A percentile compares a stretch with the other conserved stretches of the same genome.
These are phyloP conservation scores for Puccinia hordei DNA, from an alignment of 1,284 basidiomycete genomes.

Conservation along the genomic window DNA sequence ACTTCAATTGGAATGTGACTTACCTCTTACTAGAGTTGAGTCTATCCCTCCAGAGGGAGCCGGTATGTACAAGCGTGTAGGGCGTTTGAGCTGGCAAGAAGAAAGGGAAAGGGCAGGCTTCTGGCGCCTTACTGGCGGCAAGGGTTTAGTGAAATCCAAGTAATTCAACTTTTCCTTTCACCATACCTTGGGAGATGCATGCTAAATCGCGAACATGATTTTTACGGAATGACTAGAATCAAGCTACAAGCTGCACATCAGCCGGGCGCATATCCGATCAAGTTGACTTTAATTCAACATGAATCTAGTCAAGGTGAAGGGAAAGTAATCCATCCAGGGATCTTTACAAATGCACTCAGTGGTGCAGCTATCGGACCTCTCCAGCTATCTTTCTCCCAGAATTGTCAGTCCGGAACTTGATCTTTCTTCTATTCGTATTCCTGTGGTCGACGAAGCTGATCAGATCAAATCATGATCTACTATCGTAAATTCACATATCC, in stretches of 20 bases:
- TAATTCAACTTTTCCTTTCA: slow-evolving; percentile 7
- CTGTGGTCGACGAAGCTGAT: background rate
- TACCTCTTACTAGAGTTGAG: slow-evolving; percentile 21
- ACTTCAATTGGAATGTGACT: slow-evolving; percentile 38
- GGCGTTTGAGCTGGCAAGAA: slow-evolving; percentile 34
- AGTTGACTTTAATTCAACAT: slow-evolving; percentile 18
- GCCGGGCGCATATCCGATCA: slow-evolving; percentile 41
- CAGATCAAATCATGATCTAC: background rate
- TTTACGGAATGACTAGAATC: slow-evolving; percentile 15
- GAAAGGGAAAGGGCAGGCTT: background rate
- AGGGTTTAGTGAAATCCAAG: slow-evolving; percentile 31
- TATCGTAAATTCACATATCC: background rate
- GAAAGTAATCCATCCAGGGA: slow-evolving; percentile 19
- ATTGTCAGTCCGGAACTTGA: background rate
- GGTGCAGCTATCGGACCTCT: slow-evolving; percentile 40
- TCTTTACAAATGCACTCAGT: slow-evolving; percentile 35
- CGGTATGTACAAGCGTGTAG: slow-evolving; percentile 47
- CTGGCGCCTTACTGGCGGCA: slow-evolving; percentile 38
- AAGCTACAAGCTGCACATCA: slow-evolving; percentile 32
- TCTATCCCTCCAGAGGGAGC: slow-evolving; percentile 36
- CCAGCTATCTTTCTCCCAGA: slow-evolving; percentile 17
- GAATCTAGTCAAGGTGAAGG: background rate
- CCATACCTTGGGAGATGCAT: background rate
- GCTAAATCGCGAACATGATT: background rate
- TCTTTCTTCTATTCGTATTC: background rate